Conservation (phyloP, 768 basidiomycete species). For the Suillus subluteus region DNA sequence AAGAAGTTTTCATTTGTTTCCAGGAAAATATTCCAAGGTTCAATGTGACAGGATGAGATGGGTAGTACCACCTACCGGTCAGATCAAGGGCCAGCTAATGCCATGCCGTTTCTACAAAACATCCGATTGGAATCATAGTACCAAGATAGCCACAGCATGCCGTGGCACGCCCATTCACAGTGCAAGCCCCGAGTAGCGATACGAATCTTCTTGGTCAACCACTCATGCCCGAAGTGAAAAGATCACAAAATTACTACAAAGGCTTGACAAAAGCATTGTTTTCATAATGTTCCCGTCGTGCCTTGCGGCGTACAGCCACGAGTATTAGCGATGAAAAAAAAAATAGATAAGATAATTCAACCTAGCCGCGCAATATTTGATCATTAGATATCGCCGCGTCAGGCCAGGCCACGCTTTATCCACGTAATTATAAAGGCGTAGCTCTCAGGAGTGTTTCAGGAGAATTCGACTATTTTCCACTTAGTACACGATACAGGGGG, state of each 20-base stretch:
- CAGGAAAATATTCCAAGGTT: not conserved
- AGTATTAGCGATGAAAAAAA: not conserved
- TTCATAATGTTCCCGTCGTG: slow-evolving; percentile 1
- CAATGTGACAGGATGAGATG: not conserved
- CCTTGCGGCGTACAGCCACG: slow-evolving; percentile 1
- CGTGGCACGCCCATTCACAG: not conserved
- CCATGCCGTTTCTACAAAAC: slow-evolving; percentile 4
- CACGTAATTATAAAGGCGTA: slow-evolving; percentile 22
- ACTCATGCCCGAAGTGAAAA: slow-evolving; percentile 1
- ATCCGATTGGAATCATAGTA: slow-evolving; percentile 5
- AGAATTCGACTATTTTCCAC: not conserved
- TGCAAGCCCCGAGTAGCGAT: slow-evolving; percentile 7
- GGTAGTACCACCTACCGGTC: not conserved
- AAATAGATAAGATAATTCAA: not conserved
- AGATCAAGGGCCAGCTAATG: slow-evolving; percentile 2
- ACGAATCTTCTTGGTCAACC: slow-evolving; percentile 1
- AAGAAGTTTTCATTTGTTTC: not conserved
- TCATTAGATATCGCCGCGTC: not conserved
- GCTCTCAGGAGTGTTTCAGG: slow-evolving; percentile 3
- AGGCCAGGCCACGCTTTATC: slow-evolving; percentile 18
- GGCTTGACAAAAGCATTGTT: not conserved
- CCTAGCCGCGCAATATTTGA: slow-evolving; percentile 3
- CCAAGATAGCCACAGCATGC: slow-evolving; percentile 2
- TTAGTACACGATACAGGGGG: slow-evolving; percentile 1
- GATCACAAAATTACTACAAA: not conserved